Evolutionary conservation across 2,329 filamentous ascomycete genomes (phyloP).

Genomic region (Aotearoamyces nothofagi): DNA sequence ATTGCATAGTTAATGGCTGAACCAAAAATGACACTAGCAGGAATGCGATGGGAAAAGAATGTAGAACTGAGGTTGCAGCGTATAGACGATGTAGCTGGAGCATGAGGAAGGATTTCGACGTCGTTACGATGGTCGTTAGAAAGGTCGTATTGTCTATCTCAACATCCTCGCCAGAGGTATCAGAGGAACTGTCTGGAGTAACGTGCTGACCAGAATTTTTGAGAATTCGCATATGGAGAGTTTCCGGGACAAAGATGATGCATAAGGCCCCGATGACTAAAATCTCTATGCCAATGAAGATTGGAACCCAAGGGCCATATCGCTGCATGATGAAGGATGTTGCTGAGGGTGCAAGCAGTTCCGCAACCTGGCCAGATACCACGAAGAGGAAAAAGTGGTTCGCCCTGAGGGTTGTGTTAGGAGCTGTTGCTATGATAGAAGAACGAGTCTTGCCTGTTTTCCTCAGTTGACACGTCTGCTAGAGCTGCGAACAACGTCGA

Average conservation of each 20-base stretch:
- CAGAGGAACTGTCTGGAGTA: no score
- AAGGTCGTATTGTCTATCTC: no score
- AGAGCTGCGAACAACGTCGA: slow-evolving; percentile 22
- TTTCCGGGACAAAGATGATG: slow-evolving; percentile 18
- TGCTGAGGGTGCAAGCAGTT: slow-evolving; percentile 22
- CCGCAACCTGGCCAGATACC: slow-evolving; percentile 18
- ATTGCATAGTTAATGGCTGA: slow-evolving; percentile 7
- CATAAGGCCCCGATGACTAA: slow-evolving; percentile 9
- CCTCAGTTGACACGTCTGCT: slow-evolving; percentile 22
- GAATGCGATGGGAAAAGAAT: slow-evolving; percentile 15
- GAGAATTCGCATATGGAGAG: slow-evolving; percentile 14
- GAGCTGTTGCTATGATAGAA: not conserved
- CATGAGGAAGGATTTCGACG: no score
- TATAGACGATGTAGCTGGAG: no score
- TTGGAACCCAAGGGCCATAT: slow-evolving; percentile 15
- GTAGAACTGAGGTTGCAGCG: slow-evolving; percentile 13
- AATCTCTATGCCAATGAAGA: slow-evolving; percentile 8
- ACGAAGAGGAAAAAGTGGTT: slow-evolving; percentile 21
- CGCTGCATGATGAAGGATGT: slow-evolving; percentile 21
- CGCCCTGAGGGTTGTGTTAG: no score
- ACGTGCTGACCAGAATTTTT: no score
- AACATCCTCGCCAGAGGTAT: no score
- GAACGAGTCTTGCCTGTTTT: slow-evolving; percentile 20
- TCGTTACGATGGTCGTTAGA: no score
- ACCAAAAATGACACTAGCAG: slow-evolving; percentile 16